Evolutionary conservation across 2,329 filamentous ascomycete genomes (phyloP).

Genomic region (Cordyceps tenuipes): DNA sequence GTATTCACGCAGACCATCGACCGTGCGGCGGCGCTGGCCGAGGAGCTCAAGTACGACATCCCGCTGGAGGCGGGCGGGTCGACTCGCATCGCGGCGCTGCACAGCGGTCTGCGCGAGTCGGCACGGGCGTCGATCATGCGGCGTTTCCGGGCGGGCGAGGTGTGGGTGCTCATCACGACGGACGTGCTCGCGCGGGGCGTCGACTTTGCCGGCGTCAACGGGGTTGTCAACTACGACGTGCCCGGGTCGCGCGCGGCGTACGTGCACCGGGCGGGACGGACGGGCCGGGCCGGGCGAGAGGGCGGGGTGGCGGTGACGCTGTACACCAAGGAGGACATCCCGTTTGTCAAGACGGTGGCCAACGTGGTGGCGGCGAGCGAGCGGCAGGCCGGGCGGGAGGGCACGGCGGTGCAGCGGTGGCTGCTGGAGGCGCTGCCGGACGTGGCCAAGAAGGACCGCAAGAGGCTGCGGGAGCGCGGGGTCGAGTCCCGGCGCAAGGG

Average conservation of each 20-base stretch:
- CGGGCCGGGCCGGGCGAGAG: constrained; percentile 76
- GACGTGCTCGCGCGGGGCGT: constrained; percentile 87
- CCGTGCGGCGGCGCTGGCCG: constrained; percentile 76
- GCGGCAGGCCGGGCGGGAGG: constrained; percentile 51
- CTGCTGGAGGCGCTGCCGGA: constrained; percentile 79
- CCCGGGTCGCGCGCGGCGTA: constrained; percentile 85
- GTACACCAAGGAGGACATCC: constrained; percentile 92
- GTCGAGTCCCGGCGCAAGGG: constrained; percentile 58
- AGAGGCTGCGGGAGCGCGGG: constrained; percentile 72
- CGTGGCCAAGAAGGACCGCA: constrained; percentile 73
- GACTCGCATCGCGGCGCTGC: constrained; percentile 77
- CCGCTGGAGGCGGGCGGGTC: constrained; percentile 79
- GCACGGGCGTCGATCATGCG: constrained; percentile 77
- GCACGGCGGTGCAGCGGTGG: constrained; percentile 69
- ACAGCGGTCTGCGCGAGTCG: constrained; percentile 73
- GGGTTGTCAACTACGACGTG: constrained; percentile 96
- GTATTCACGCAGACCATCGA: constrained; percentile 96
- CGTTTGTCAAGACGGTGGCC: constrained; percentile 79
- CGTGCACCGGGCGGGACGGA: constrained; percentile 87
- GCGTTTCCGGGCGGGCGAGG: constrained; percentile 80
- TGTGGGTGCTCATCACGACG: constrained; percentile 95
- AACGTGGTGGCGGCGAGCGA: constrained; percentile 85
- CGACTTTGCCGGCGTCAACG: constrained; percentile 91
- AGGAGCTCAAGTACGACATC: constrained; percentile 91
- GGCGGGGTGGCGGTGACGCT: constrained; percentile 88